Evolutionary conservation across 1,284 basidiomycete species (phyloP).

Genomic region (Cryptococcus maquisensis): DNA sequence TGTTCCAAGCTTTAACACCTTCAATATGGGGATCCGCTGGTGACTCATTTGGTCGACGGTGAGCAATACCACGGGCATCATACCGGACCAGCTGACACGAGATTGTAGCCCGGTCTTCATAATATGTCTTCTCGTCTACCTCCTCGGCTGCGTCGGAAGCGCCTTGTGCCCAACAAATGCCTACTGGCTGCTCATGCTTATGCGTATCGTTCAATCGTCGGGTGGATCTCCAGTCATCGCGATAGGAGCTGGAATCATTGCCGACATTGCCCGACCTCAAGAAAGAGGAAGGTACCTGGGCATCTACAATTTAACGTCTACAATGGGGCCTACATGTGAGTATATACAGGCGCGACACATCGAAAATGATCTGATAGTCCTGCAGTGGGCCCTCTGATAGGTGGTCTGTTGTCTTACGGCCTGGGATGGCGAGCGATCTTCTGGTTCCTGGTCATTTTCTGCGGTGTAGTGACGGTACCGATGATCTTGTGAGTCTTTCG

Average conservation of each 20-base stretch:
- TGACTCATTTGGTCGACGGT: constrained; percentile 34
- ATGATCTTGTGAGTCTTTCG: constrained; percentile 31
- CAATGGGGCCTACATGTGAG: constrained; percentile 32
- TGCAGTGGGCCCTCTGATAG: constrained; percentile 35
- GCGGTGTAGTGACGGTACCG: constrained; percentile 25
- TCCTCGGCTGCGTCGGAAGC: constrained; percentile 31
- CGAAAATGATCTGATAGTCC: neutral
- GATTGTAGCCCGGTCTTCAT: constrained; percentile 34
- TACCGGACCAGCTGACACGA: constrained; percentile 3
- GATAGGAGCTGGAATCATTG: constrained; percentile 36
- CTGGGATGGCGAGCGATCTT: constrained; percentile 41
- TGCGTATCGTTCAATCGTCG: constrained; percentile 36
- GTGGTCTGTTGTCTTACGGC: constrained; percentile 26
- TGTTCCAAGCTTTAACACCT: constrained; percentile 40
- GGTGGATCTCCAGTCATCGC: constrained; percentile 39
- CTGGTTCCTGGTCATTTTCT: constrained; percentile 41
- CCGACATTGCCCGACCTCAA: constrained; percentile 36
- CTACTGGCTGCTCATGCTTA: constrained; percentile 38
- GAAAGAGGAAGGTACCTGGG: constrained; percentile 39
- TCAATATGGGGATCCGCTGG: constrained; percentile 37
- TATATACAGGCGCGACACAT: neutral
- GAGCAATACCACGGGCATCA: neutral
- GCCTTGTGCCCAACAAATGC: constrained; percentile 37
- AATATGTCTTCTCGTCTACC: constrained; percentile 29
- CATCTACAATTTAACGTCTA: constrained; percentile 27